Base-by-base conservation (phyloP, 805 yeast genomes). In the Pichia rugopelliculosa region DNA sequence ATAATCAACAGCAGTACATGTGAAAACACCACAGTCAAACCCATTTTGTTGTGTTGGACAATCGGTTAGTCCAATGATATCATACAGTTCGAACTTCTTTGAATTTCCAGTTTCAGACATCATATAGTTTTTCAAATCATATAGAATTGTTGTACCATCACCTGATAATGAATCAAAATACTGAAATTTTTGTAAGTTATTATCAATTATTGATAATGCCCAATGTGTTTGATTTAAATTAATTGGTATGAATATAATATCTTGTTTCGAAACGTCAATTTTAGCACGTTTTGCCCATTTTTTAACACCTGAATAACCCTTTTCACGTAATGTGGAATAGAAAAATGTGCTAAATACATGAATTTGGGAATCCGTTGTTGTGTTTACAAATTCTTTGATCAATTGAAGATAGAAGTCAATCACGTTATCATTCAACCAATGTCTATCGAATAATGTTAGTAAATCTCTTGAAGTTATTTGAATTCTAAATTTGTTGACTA, bases 11-110 rank as follows among this genome's bases (percentile, higher is more conserved):
- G 81, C 83, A 47, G 89, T 78, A 63, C 97, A 84, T 3, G 95
- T 77, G 59, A 90, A 93, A 2, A 91, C 95, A 8, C 99, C 99
- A 69, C 99, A 93, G 64, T 93, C 99, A 55, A 62, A 87, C 0
- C 97, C 97, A 60, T 93, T 93, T 24, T 73, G 70, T 61, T 93
- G 99, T 55, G 83, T 87, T 1, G 99, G 98, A 39, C 90, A 50
- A 36, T 56, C 57, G 47, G 59, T 55, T 18, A 58, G 42, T 18
- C 52, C 60, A 25, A 53, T 48, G 22, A 54, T 50, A 26, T 55
- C 58, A 44, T 61, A 68, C 56, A 67, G 44, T 66, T 57, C n/a
- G 51, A 51, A 12, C 62, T 68, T 49, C 64, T 61, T 54, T 1
- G 69, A 66, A 0, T 70, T 68, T 15, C 70, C 68, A 6, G 87